phyloP scores from a whole-genome alignment of 2,329 filamentous ascomycete species.

The Boeremia exigua region DNA sequence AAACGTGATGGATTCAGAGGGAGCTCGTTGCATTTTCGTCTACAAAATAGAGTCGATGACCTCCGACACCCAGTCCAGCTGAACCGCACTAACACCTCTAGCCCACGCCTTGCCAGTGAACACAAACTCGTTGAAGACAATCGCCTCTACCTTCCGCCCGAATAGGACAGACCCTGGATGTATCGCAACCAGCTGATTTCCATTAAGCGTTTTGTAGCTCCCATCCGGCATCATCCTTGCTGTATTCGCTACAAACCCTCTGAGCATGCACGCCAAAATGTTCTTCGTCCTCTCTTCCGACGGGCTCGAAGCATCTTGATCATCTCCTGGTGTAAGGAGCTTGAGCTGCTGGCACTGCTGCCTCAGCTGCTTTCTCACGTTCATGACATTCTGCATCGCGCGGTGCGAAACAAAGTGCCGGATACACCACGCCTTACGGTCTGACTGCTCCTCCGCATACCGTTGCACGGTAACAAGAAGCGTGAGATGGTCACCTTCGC shows the following conservation, averaged over 20 bases:
- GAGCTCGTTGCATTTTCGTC: background rate
- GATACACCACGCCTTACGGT: slow-evolving; percentile 66
- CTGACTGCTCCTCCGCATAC: slow-evolving; percentile 63
- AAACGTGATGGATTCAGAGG: background rate
- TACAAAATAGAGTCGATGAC: slow-evolving; percentile 48
- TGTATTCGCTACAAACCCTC: slow-evolving; percentile 66
- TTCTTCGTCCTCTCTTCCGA: slow-evolving; percentile 55
- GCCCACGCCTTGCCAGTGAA: slow-evolving; percentile 70
- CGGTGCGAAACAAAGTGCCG: slow-evolving; percentile 66
- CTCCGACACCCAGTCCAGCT: slow-evolving; percentile 67
- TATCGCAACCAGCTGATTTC: slow-evolving; percentile 67
- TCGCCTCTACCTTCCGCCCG: slow-evolving; percentile 63
- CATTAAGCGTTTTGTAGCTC: slow-evolving; percentile 66
- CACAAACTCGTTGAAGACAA: slow-evolving; percentile 70
- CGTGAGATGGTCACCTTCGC: slow-evolving; percentile 70
- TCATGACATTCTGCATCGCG: slow-evolving; percentile 71
- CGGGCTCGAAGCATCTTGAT: slow-evolving; percentile 19
- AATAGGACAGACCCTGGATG: slow-evolving; percentile 68
- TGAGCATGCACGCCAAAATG: slow-evolving; percentile 64
- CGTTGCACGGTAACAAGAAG: slow-evolving; percentile 65
- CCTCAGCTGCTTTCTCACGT: slow-evolving; percentile 67
- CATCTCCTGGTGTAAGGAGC: slow-evolving; percentile 32
- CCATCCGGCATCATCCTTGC: slow-evolving; percentile 66
- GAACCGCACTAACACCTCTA: slow-evolving; percentile 66
- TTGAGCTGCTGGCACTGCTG: slow-evolving; percentile 61